phyloP scores from a whole-genome alignment of 495 filamentous ascomycete genomes.

The Rostrohypoxylon terebratum region DNA sequence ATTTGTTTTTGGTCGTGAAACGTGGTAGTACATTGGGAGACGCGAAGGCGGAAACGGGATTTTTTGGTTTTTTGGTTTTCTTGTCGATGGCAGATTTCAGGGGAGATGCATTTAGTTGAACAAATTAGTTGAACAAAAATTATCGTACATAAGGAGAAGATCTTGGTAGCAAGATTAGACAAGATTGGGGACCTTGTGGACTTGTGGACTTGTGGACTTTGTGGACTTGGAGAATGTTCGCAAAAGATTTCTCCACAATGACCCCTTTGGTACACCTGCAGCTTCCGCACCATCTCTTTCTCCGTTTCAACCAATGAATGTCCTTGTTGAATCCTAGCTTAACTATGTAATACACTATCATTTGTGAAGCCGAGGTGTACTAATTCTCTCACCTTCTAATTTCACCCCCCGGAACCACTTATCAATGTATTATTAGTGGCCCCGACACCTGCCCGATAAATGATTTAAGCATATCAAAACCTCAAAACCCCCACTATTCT shows the following conservation, averaged over 20 bases:
- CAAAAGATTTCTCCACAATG: conserved; percentile 43
- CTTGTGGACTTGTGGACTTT: conserved; percentile 19
- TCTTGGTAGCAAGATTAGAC: conserved; percentile 23
- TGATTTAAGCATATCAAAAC: conserved; percentile 29
- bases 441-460: not conserved
- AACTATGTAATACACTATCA: no score
- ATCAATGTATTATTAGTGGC: conserved; percentile 8
- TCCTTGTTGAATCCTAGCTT: conserved; percentile 25
- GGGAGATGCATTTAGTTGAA: conserved; percentile 22
- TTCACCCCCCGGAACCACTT: conserved; percentile 9
- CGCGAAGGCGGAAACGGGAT: conserved; percentile 14
- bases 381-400: conserved; percentile 28
- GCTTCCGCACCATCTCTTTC: conserved; percentile 46
- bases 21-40: conserved; percentile 46
- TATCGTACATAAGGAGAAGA: conserved; percentile 24
- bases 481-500: conserved; percentile 17
- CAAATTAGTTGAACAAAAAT: conserved; percentile 30
- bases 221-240: conserved; percentile 32
- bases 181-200: conserved; percentile 23
- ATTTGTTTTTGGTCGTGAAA: conserved; percentile 31
- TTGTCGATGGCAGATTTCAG: conserved; percentile 20
- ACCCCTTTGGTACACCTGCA: conserved; percentile 41
- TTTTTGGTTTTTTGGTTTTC: not conserved
- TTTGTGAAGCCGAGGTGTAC: conserved; percentile 24
- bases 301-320: conserved; percentile 41